Conservation (phyloP, 345 rosid genomes). For the Salix udensis region DNA sequence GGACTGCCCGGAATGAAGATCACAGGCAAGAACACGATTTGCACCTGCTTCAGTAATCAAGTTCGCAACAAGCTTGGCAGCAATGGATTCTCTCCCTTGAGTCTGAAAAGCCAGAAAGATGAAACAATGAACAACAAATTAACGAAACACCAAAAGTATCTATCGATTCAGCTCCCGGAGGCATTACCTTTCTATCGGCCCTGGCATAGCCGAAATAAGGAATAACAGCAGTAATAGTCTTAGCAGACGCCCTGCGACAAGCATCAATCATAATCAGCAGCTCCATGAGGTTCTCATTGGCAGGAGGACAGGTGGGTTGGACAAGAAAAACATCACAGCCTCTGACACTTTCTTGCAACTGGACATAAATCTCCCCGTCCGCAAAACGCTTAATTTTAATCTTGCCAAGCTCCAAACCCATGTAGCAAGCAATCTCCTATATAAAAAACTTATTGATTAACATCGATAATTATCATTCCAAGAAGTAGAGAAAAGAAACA, state of each 20-base stretch:
- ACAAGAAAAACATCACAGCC: slow-evolving; percentile 96
- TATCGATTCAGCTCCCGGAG: neutral
- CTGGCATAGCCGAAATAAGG: slow-evolving; percentile 98
- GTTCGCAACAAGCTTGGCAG: slow-evolving; percentile 94
- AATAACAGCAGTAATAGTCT: slow-evolving; percentile 85
- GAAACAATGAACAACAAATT: neutral
- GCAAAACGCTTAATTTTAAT: slow-evolving; percentile 88
- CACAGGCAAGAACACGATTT: slow-evolving; percentile 95
- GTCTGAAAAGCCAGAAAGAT: slow-evolving; percentile 49
- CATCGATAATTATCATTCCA: neutral
- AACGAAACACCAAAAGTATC: neutral
- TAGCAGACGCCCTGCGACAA: slow-evolving; percentile 92
- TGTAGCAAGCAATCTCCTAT: slow-evolving; percentile 88
- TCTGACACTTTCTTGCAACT: slow-evolving; percentile 95
- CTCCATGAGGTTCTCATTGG: slow-evolving; percentile 98
- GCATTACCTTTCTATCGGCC: slow-evolving; percentile 87
- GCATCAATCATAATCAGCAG: slow-evolving; percentile 95
- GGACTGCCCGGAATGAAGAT: slow-evolving; percentile 98
- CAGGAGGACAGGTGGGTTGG: slow-evolving; percentile 97
- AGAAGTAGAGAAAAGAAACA: neutral
- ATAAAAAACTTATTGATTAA: neutral
- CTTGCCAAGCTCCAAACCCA: slow-evolving; percentile 94
- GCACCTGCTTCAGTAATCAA: slow-evolving; percentile 96
- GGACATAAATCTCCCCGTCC: slow-evolving; percentile 96
- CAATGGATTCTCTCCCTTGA: slow-evolving; percentile 97